These are phyloP conservation scores for Solanum pimpinellifolium DNA, from an alignment of 257 asterid genomes.

Conservation along the genomic window DNA sequence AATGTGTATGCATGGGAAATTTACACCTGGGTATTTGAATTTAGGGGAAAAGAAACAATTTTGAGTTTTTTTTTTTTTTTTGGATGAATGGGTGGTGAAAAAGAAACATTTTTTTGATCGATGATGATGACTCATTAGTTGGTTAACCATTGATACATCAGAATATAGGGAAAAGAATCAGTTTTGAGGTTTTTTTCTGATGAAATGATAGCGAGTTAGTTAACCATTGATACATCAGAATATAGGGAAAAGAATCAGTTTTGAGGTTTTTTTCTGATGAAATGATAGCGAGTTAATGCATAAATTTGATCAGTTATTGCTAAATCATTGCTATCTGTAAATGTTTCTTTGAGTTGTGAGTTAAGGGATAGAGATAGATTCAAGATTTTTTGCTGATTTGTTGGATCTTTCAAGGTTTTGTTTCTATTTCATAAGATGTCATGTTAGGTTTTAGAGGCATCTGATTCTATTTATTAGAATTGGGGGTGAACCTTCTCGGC, in stretches of 20 bases:
- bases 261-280: not conserved
- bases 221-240: not conserved
- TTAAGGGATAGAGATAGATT: not conserved
- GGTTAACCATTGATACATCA: not conserved
- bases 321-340: not conserved
- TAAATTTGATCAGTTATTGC: not conserved
- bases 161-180: not conserved
- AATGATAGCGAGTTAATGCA: not conserved
- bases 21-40: not conserved
- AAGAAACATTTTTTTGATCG: not conserved
- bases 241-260: not conserved
- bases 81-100: not conserved
- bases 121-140: not conserved
- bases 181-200: not conserved
- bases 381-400: not conserved
- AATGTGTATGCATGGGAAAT: conserved; percentile 1
- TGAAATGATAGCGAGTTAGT: not conserved
- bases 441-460: not conserved
- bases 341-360: not conserved
- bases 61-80: not conserved
- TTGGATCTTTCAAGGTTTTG: not conserved
- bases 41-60: not conserved
- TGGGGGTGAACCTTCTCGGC: not conserved
- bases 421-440: not conserved
- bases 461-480: not conserved